phyloP scores from a whole-genome alignment of 805 yeast genomes.

The Zygosaccharomyces gambellarensis region DNA sequence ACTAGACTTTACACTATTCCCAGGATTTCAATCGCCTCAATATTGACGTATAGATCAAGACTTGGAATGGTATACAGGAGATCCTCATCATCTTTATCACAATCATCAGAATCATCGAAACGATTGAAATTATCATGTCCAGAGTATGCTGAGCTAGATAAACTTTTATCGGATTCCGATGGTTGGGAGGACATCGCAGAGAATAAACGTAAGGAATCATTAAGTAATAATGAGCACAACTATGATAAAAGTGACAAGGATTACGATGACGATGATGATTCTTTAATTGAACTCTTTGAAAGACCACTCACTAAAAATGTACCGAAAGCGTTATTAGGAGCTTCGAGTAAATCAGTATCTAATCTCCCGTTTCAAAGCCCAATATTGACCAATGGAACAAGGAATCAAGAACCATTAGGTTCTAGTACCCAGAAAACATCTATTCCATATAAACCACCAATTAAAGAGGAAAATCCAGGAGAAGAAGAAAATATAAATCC shows the following conservation, averaged over 20 bases:
- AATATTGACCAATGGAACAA: not conserved
- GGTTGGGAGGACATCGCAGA: constrained; percentile 23
- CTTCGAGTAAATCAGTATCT: constrained; percentile 5
- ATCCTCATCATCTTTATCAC: constrained; percentile 3
- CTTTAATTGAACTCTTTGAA: constrained; percentile 11
- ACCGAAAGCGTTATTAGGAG: constrained; percentile 9
- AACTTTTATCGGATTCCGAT: constrained; percentile 24
- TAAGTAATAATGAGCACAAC: not conserved
- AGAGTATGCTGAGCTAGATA: constrained; percentile 18
- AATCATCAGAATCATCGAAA: constrained; percentile 1
- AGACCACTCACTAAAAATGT: not conserved
- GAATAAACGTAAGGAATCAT: not conserved
- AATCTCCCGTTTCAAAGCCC: constrained; percentile 4
- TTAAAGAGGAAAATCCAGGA: not conserved
- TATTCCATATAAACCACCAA: not conserved
- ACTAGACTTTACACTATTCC: not conserved
- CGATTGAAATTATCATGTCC: constrained; percentile 1
- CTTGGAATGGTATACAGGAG: constrained; percentile 8
- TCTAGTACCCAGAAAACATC: not conserved
- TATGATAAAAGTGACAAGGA: not conserved
- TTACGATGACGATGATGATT: constrained; percentile 14
- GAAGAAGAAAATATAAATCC: not conserved
- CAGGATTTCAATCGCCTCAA: not conserved
- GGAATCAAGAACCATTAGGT: not conserved
- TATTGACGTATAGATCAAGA: not conserved